Base-by-base conservation (phyloP, 805 yeast species). In the Wickerhamiella lipophila region DNA sequence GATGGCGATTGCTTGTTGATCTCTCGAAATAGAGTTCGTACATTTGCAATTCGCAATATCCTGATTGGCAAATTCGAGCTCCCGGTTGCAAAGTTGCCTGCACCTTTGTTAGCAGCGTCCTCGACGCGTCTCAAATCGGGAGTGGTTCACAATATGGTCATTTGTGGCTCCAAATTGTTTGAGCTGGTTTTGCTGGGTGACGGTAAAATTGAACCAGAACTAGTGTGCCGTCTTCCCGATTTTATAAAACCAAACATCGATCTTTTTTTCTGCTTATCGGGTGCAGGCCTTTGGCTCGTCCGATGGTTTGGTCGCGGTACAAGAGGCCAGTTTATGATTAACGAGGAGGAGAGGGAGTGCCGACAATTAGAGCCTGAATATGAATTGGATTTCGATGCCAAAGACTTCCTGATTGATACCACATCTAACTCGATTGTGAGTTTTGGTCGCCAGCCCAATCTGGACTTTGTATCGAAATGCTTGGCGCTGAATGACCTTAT, bases 1-100 rank as follows among this genome's bases (percentile, higher is more conserved):
- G 48, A 45, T 16, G 48, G 48, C 12, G 42, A 45, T 30, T 35
- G 32, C 19, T 25, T 36, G 29, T 3, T 45, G 22, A 13, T 45
- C 18, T 18, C 42, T 2, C 25, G n/a, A 13, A 45, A 25, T n/a
- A 45, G 25, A 8, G 42, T 26, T n/a, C 39, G 35, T 6, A 18
- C 26, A 4, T 45, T 35, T 18, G 35, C 42, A 1, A 6, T 27
- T 2, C 25, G 36, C 5, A 27, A 36, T 26, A 34, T 36, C 13
- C 21, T 45, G 2, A 18, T 36, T 6, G 42, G 42, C 4, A 26
- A 19, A 9, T 26, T 45, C 12, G 42, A 45, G 26, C 22, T 45
- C 5, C 42, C 35, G 2, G 16, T 19, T 12, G 9, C 26, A 9
- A 16, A 19, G 35, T 27, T 45, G 13, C 48, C 48, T 6, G 42